Evolutionary conservation across 345 rosid species (phyloP).

Genomic region (Eucalyptus leucophloia): DNA sequence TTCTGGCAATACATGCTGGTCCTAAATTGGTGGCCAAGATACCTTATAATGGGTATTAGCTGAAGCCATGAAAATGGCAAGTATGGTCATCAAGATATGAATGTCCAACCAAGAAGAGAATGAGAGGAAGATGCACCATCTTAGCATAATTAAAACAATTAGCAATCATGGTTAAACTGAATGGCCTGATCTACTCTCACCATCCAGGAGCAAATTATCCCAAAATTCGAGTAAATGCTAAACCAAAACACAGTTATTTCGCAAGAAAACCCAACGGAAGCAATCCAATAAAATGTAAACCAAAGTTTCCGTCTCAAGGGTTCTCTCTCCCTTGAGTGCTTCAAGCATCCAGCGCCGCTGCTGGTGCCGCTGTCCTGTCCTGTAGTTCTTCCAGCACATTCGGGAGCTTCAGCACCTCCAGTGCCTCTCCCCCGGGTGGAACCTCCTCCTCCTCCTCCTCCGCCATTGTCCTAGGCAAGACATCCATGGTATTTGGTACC

Average conservation of each 20-base stretch:
- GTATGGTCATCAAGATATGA: background rate
- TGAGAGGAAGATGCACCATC: too few relatives aligned
- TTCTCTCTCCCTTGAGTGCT: too few relatives aligned
- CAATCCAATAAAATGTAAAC: too few relatives aligned
- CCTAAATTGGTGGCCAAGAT: background rate
- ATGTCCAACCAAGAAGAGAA: too few relatives aligned
- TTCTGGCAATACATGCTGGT: background rate
- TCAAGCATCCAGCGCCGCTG: too few relatives aligned
- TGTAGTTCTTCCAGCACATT: too few relatives aligned
- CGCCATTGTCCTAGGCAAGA: too few relatives aligned
- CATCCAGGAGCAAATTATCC: background rate
- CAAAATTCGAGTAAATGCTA: background rate
- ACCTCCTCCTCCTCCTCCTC: too few relatives aligned
- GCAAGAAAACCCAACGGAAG: background rate
- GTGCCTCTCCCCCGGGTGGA: too few relatives aligned
- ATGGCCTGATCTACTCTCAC: background rate
- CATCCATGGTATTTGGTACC: too few relatives aligned
- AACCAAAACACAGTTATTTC: background rate
- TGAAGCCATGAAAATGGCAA: background rate
- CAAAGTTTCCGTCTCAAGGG: background rate
- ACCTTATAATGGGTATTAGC: background rate
- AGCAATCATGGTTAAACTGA: background rate
- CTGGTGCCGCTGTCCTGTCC: too few relatives aligned
- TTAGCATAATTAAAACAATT: background rate
- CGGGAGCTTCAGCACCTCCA: too few relatives aligned